Evolutionary conservation across 2,329 filamentous ascomycete genomes (phyloP), one percentile per base, ranked within the genome.

Genomic region (Macrophomina tecta): DNA sequence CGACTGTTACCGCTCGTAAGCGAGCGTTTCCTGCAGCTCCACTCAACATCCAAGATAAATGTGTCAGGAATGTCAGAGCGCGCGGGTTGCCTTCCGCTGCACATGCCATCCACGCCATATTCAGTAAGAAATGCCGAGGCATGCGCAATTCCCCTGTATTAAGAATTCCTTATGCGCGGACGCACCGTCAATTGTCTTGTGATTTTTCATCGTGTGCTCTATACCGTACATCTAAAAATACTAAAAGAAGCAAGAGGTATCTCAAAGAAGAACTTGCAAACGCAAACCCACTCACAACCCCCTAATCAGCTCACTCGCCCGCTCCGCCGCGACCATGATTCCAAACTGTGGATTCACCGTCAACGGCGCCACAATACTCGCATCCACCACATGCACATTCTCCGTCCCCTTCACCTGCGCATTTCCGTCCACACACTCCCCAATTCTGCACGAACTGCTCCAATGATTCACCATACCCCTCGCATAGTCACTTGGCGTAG

Each of bases 331-430:
- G 23, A 84, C 80, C 83, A 86, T 86, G 32, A 85, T 79, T 0
- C 83, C 84, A 72, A 86, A 83, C 69, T 84, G 83, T 1, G 85
- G 85, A 70, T 86, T 86, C 1, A 84, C 83, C 0, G 83, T 85
- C 70, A 87, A 72, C 0, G 84, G 84, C 36, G 79, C 73, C 7
- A 85, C 69, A 46, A 86, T 84, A 42, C 81, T 83, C 0, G 80
- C 81, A 71, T 86, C 84, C 3, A 86, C 78, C 1, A 86, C 83
- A 67, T 84, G 81, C 30, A 86, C 72, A 70, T 86, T 86, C 1
- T 77, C 68, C 69, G 81, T 84, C 0, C 84, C 84, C 6, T 81
- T 74, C 0, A 86, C 84, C 66, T 75, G 76, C 1, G 83, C 79
- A 67, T 84, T 74, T 0, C 69, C 67, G 70, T 86, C 84, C 0